These are phyloP conservation scores for Tranzscheliella williamsii DNA, from an alignment of 1,284 basidiomycete genomes.

Conservation along the genomic window DNA sequence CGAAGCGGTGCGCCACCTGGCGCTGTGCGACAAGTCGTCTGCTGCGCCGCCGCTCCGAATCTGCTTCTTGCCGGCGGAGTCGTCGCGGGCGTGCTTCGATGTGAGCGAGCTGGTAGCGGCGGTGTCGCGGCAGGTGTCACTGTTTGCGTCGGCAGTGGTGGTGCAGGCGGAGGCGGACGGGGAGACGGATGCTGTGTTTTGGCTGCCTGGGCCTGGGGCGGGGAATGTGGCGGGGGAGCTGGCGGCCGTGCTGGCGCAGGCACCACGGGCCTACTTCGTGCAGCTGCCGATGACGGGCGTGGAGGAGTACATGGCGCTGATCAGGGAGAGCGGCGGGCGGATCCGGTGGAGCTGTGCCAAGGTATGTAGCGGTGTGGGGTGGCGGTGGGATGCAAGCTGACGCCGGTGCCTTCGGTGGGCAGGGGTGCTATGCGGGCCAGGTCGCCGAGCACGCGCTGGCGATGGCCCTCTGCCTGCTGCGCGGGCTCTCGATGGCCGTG, in stretches of 20 bases:
- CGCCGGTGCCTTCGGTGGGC: not conserved
- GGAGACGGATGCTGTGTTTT: slow-evolving; percentile 2
- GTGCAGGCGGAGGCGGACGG: not conserved
- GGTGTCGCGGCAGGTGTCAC: not conserved
- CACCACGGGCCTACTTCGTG: slow-evolving; percentile 24
- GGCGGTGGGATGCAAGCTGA: too few species aligned
- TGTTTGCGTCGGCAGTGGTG: not conserved
- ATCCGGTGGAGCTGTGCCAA: slow-evolving; percentile 40
- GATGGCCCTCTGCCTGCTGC: slow-evolving; percentile 16
- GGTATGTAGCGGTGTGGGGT: too few species aligned
- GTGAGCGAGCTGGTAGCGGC: not conserved
- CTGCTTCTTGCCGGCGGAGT: not conserved
- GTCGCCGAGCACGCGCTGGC: slow-evolving; percentile 48
- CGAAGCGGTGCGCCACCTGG: too few species aligned
- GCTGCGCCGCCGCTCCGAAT: too few species aligned
- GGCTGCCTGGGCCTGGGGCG: slow-evolving; percentile 10
- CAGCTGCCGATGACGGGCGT: slow-evolving; percentile 50
- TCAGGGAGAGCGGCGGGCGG: not conserved
- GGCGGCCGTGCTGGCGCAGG: not conserved
- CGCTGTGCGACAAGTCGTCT: too few species aligned
- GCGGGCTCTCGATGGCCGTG: not conserved
- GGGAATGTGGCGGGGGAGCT: slow-evolving; percentile 5
- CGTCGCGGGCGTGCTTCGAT: slow-evolving; percentile 1
- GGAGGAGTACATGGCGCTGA: slow-evolving; percentile 21
- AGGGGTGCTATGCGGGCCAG: slow-evolving; percentile 32